Base-by-base conservation (phyloP, 768 basidiomycete species). In the Phanerodontia chrysosporium region DNA sequence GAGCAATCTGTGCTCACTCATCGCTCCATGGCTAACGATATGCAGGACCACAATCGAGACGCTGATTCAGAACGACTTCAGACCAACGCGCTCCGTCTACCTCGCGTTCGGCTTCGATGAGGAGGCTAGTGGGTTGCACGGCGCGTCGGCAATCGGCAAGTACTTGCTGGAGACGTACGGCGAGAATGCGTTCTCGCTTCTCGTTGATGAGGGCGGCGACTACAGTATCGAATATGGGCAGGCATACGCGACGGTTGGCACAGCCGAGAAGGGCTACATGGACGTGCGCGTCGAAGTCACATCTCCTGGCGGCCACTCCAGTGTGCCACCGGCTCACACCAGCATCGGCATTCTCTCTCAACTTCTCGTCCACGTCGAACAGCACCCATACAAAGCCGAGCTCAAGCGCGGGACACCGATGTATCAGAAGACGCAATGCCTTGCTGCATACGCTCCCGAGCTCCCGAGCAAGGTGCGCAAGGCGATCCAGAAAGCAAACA, bases 171-270 rank as follows among this genome's bases (percentile, higher is more conserved):
- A 73, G 10, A 72, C 69, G 0, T 82, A 80, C 63, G 84, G 83
- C n/a, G 57, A 69, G n/a, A 64, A 83, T 64, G 73, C 77, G 6
- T 73, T 86, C 52, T 70, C 80, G 1, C 70, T 86, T 65, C 66
- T 85, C n/a, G 75, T 86, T 12, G 86, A 86, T 58, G 85, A 86
- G 72, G 83, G 83, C 7, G 80, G 68, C 57, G 68, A 66, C 30
- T 74, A 65, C 51, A 45, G 39, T 8, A 64, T 72, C 29, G 49
- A 66, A 49, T 67, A 65, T 14, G 77, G 73, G 2, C 62, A 65
- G 1, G 58, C 71, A 16, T 64, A 77, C 46, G 74, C 75, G 9
- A 64, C 65, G 2, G 67, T 65, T 25, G 64, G 58, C 21, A 62
- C 69, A 48, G 66, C 66, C 10, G 78, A 80, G 67, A 79, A 78